These are phyloP conservation scores for Cicer pinnatifidum DNA, from an alignment of 306 rosid genomes.

Conservation along the genomic window DNA sequence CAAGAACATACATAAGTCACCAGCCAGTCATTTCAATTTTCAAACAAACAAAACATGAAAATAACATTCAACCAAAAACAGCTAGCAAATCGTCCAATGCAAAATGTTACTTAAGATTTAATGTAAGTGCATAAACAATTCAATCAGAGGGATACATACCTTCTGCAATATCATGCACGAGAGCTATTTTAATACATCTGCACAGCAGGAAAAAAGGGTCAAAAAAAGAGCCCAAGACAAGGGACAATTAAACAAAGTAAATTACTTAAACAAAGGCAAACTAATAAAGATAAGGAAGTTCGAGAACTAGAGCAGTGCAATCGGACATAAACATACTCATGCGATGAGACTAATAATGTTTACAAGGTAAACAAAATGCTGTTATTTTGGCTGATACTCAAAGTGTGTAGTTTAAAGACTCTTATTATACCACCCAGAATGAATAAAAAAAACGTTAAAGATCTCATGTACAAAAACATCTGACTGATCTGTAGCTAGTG, in stretches of 20 bases:
- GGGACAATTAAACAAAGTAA: conserved; percentile 26
- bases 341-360: neutral
- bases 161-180: conserved; percentile 96
- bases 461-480: conserved; percentile 26
- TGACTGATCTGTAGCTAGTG: neutral
- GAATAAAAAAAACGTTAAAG: conserved; percentile 21
- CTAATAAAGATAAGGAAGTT: neutral
- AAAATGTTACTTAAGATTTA: conserved; percentile 14
- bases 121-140: neutral
- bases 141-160: conserved; percentile 56
- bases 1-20: neutral
- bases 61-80: conserved; percentile 1
- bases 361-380: neutral
- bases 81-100: conserved; percentile 25
- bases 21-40: conserved; percentile 21
- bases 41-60: conserved; percentile 13
- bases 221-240: conserved; percentile 40
- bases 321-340: conserved; percentile 1
- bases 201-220: conserved; percentile 43
- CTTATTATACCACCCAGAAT: neutral
- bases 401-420: neutral
- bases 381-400: conserved; percentile 11
- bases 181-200: conserved; percentile 92
- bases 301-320: neutral
- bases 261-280: conserved; percentile 28